These are phyloP conservation scores for Eucalyptus regnans DNA, from an alignment of 345 rosid genomes.

Conservation along the genomic window DNA sequence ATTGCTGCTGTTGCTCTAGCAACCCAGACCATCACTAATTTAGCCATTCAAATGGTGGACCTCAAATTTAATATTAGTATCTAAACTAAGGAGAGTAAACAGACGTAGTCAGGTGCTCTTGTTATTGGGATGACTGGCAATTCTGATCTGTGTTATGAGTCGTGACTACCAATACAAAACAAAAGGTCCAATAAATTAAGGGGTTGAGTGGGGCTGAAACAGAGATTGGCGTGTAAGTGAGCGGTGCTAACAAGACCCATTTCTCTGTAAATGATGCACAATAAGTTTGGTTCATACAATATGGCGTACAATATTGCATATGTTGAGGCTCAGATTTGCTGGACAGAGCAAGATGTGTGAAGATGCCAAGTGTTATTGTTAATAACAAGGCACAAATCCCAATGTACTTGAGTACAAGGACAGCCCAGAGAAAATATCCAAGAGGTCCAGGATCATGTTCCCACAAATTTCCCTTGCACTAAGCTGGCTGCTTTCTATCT, in stretches of 20 bases:
- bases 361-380: not conserved
- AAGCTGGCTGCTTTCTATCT: not conserved
- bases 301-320: not conserved
- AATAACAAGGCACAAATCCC: not conserved
- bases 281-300: not conserved
- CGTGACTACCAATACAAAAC: not conserved
- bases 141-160: not conserved
- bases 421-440: not conserved
- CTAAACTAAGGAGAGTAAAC: not conserved
- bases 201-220: not conserved
- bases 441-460: not conserved
- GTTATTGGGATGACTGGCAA: not conserved
- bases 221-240: not conserved
- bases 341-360: not conserved
- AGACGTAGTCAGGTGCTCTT: not conserved
- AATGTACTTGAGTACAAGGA: not conserved
- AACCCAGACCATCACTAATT: not conserved
- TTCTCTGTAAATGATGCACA: not conserved
- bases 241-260: not conserved
- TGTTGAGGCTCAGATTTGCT: not conserved
- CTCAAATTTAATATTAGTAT: not conserved
- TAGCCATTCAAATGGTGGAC: not conserved
- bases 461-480: not conserved
- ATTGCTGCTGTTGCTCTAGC: not conserved
- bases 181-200: not conserved